Conservation (phyloP, 192 early-diverging fungal genomes). For the Coemansia sp. region DNA sequence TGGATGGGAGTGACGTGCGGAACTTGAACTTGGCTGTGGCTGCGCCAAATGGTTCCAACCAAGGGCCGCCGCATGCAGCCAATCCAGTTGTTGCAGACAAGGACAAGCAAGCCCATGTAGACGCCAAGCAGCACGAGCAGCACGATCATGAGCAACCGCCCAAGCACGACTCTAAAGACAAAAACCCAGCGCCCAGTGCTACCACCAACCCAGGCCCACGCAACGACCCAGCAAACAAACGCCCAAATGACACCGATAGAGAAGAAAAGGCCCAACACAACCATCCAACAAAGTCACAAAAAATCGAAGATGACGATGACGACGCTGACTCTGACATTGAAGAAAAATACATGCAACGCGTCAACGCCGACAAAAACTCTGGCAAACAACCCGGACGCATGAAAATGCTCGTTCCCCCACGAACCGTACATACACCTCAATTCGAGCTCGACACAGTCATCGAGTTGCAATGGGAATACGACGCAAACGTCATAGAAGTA, state of each 20-base stretch:
- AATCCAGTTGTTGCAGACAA: constrained; percentile 4
- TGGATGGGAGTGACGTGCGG: constrained; percentile 3
- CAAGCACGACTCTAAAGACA: background rate
- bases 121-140: constrained; percentile 14
- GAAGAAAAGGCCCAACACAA: constrained; percentile 21
- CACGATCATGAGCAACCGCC: background rate
- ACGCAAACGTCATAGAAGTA: constrained; percentile 52
- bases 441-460: constrained; percentile 55
- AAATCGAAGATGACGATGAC: constrained; percentile 14
- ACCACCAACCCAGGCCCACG: background rate
- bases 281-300: constrained; percentile 44
- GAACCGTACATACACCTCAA: constrained; percentile 50
- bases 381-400: constrained; percentile 49
- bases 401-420: constrained; percentile 54
- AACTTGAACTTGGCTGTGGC: constrained; percentile 14
- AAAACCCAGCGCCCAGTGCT: background rate
- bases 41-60: background rate
- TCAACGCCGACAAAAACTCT: constrained; percentile 50
- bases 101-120: constrained; percentile 14
- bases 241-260: constrained; percentile 23
- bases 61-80: constrained; percentile 4
- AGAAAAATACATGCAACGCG: constrained; percentile 41
- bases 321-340: constrained; percentile 32
- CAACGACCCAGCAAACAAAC: background rate
- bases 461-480: constrained; percentile 54